A percentile compares a stretch with the other conserved stretches of the same genome.
Evolutionary conservation across 140 eudicot species (phyloP).

Genomic region (Eryngium alpinum): DNA sequence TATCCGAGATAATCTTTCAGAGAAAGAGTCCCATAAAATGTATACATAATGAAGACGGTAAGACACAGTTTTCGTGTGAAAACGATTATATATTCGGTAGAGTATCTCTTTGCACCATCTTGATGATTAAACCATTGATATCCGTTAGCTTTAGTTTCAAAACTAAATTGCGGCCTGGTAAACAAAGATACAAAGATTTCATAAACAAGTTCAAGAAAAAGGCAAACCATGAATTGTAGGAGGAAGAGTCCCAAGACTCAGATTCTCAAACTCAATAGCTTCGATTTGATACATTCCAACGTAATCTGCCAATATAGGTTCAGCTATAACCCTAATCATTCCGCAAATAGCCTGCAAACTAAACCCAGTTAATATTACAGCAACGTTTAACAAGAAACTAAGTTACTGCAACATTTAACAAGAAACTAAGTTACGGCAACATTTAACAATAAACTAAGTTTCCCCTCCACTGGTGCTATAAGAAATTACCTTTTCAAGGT

Average conservation of each 20-base stretch:
- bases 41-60: background rate
- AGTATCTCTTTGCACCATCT: background rate
- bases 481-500: conserved; percentile 60
- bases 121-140: background rate
- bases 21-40: background rate
- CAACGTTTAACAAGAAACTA: background rate
- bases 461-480: background rate
- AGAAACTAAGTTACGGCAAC: background rate
- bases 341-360: conserved; percentile 57
- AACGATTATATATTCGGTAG: background rate
- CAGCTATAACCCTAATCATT: conserved; percentile 42
- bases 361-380: background rate
- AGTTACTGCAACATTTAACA: too few species aligned
- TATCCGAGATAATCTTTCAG: background rate
- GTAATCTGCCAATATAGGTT: conserved; percentile 74
- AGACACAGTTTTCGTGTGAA: background rate
- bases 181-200: background rate
- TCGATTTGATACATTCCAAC: conserved; percentile 60
- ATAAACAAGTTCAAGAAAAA: background rate
- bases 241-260: conserved; percentile 84
- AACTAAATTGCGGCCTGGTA: background rate
- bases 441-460: background rate
- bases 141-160: background rate
- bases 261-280: conserved; percentile 61
- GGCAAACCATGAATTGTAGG: conserved; percentile 69